Evolutionary conservation across 2,329 filamentous ascomycete genomes (phyloP), one percentile per base, ranked within the genome.

Genomic region (Microsporum audouinii): DNA sequence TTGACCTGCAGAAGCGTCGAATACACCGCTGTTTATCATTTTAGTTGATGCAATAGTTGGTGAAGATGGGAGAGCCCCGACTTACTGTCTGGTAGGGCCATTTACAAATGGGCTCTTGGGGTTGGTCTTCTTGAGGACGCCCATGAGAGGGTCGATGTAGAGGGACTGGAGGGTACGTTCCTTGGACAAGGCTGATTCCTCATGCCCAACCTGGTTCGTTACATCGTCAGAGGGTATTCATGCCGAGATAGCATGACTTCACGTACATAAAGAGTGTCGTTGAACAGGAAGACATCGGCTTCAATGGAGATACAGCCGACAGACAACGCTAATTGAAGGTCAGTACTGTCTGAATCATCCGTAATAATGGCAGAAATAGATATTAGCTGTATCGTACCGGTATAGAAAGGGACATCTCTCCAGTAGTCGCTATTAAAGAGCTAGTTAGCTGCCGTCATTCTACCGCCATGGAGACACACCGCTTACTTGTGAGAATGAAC

Each of bases 251-350:
- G 57, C 10, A n/a, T 23, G 14, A 8, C 17, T 17, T 14, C 7
- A 73, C 73, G 60, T 67, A 82, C 79, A 70, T 80, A 79, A 14
- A 85, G 74, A 6, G 78, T 81, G 39, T 71, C 78, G 60, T 84
- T 80, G 59, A 79, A 77, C 41, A 85, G 71, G 80, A 82, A 85
- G 31, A 85, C 81, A 70, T 86, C 83, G 2, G 81, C 82, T 72
- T 86, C 83, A 1, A 81, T 79, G 2, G 78, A 79, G 3, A 80
- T 76, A 47, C 82, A 82, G 3, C 84, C 84, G 55, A 80, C 77
- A 3, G 79, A 78, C 36, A 87, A 71, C 10, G 80, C 84, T 64
- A 43, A 67, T 69, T 45, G 66, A 62, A 38, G 62, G 64, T 55
- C 68, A 68, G 43, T 58, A 47, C 14, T 63, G 31, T 7, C 31